Evolutionary conservation across 257 asterid genomes (phyloP).

Genomic region (Solanum bukasovii): DNA sequence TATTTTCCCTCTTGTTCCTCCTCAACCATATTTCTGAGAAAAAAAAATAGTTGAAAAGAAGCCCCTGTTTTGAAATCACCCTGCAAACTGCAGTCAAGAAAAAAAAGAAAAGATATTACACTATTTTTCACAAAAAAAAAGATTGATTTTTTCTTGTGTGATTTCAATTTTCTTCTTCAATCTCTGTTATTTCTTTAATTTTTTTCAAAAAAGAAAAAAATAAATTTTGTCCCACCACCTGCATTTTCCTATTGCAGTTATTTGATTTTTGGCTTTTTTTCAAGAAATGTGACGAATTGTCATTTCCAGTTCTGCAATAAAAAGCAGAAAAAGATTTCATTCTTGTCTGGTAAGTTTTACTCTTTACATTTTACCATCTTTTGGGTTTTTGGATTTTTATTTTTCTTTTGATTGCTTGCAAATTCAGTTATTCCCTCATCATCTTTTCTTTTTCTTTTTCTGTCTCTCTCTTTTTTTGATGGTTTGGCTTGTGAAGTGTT

Average conservation of each 20-base stretch:
- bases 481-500: constrained; percentile 8
- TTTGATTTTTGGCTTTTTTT: not conserved
- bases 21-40: constrained; percentile 39
- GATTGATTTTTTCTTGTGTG: not conserved
- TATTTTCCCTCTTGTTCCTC: not conserved
- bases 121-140: not conserved
- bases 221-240: not conserved
- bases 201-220: not conserved
- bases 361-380: not conserved
- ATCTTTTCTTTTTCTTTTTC: not conserved
- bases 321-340: constrained; percentile 1
- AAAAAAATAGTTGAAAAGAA: constrained; percentile 44
- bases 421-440: constrained; percentile 23
- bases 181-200: not conserved
- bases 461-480: not conserved
- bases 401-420: constrained; percentile 18
- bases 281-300: not conserved
- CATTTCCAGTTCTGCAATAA: not conserved
- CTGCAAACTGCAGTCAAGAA: constrained; percentile 55
- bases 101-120: not conserved
- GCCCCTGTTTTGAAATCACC: constrained; percentile 78
- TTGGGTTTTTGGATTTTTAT: not conserved
- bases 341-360: constrained; percentile 27
- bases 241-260: not conserved
- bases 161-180: not conserved